A percentile compares a stretch with the other conserved stretches of the same genome.
phyloP scores from a whole-genome alignment of 768 basidiomycete species.

The Boletus tylopilopsis region DNA sequence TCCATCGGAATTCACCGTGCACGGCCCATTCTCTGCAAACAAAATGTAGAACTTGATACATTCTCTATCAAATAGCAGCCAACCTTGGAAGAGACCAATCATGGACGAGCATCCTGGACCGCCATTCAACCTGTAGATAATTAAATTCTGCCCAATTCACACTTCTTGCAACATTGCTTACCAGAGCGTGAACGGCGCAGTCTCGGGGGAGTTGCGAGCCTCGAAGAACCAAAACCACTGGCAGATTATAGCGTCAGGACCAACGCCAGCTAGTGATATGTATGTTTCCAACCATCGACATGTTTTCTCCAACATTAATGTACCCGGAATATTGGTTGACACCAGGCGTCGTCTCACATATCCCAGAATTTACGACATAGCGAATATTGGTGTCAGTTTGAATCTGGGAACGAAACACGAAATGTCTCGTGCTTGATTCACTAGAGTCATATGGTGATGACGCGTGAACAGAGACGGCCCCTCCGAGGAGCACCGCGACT shows the following conservation, averaged over 20 bases:
- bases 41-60: not conserved
- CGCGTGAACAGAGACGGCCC: not conserved
- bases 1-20: constrained; percentile 52
- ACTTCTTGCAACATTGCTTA: constrained; percentile 16
- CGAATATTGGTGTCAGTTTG: constrained; percentile 34
- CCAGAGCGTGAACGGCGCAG: constrained; percentile 67
- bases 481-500: not conserved
- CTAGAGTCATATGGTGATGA: not conserved
- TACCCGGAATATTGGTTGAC: constrained; percentile 65
- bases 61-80: not conserved
- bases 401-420: constrained; percentile 12
- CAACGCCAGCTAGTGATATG: not conserved
- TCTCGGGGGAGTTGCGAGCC: constrained; percentile 53
- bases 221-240: constrained; percentile 80
- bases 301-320: constrained; percentile 51
- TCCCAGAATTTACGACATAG: constrained; percentile 55
- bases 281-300: constrained; percentile 51
- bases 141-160: not conserved
- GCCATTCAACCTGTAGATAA: constrained; percentile 45
- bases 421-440: not conserved
- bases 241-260: constrained; percentile 1
- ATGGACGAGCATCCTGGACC: constrained; percentile 62
- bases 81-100: constrained; percentile 65
- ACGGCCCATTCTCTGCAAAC: constrained; percentile 58
- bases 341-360: constrained; percentile 63